phyloP scores from a whole-genome alignment of 75 land plant species.

The Cryptomeria japonica region DNA sequence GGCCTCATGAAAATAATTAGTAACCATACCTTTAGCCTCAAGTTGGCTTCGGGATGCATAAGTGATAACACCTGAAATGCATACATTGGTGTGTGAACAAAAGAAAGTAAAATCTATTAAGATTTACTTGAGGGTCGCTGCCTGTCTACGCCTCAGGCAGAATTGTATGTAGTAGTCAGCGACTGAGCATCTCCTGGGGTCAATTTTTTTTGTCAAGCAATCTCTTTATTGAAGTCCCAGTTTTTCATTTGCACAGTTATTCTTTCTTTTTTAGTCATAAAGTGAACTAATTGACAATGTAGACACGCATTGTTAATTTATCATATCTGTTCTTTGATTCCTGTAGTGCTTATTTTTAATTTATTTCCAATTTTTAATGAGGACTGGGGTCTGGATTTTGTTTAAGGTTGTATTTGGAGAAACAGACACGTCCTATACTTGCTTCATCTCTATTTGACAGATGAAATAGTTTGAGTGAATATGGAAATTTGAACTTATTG shows the following conservation, averaged over 20 bases:
- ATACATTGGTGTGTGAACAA: background rate
- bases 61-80: background rate
- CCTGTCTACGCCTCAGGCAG: background rate
- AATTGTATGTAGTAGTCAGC: background rate
- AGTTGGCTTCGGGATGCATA: background rate
- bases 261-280: background rate
- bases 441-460: background rate
- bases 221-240: background rate
- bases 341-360: background rate
- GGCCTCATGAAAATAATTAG: background rate
- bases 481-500: background rate
- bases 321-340: background rate
- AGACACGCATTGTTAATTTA: background rate
- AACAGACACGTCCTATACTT: background rate
- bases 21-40: background rate
- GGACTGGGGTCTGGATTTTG: background rate
- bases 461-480: background rate
- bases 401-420: background rate
- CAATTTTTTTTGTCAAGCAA: background rate
- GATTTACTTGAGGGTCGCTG: background rate
- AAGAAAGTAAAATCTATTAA: background rate
- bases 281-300: background rate
- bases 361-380: background rate
- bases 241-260: background rate
- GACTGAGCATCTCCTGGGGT: too few species aligned